Percentiles rank a stretch among this genome's conserved stretches.
Evolutionary conservation across 208 protist species (phyloP).

Genomic region (Trypanosoma platydactyli): DNA sequence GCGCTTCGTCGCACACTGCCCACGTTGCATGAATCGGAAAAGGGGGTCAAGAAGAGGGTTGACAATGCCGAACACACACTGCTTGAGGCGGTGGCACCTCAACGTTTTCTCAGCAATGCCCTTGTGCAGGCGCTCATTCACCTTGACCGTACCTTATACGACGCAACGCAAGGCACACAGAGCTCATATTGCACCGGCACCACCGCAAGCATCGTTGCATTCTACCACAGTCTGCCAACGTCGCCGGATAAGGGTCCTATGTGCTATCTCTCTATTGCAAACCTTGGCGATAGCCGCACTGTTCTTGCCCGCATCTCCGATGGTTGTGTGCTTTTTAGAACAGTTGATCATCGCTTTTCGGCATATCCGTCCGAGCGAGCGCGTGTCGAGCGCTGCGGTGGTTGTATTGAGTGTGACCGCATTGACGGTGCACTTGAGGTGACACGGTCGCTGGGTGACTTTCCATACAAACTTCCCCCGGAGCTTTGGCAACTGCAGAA

Average conservation of each 20-base stretch:
- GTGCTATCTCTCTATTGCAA: slow-evolving; percentile 57
- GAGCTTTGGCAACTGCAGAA: slow-evolving; percentile 38
- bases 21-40: slow-evolving; percentile 10
- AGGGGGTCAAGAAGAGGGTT: not conserved
- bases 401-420: slow-evolving; percentile 48
- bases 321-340: slow-evolving; percentile 41
- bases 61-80: not conserved
- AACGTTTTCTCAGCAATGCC: slow-evolving; percentile 52
- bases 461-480: slow-evolving; percentile 48
- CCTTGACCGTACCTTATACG: slow-evolving; percentile 63
- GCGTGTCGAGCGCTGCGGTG: slow-evolving; percentile 40
- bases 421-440: slow-evolving; percentile 67
- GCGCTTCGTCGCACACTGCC: slow-evolving; percentile 22
- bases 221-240: slow-evolving; percentile 25
- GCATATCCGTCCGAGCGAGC: slow-evolving; percentile 35
- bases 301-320: slow-evolving; percentile 46
- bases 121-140: slow-evolving; percentile 74
- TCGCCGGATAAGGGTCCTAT: not conserved
- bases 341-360: slow-evolving; percentile 58
- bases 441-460: slow-evolving; percentile 72
- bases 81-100: slow-evolving; percentile 7
- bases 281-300: slow-evolving; percentile 74
- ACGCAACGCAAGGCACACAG: slow-evolving; percentile 22
- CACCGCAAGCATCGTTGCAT: slow-evolving; percentile 49
- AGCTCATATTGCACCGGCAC: slow-evolving; percentile 36